A percentile compares a stretch with the other conserved stretches of the same genome.
Evolutionary conservation across 345 rosid genomes (phyloP).

Genomic region (Acer negundo): DNA sequence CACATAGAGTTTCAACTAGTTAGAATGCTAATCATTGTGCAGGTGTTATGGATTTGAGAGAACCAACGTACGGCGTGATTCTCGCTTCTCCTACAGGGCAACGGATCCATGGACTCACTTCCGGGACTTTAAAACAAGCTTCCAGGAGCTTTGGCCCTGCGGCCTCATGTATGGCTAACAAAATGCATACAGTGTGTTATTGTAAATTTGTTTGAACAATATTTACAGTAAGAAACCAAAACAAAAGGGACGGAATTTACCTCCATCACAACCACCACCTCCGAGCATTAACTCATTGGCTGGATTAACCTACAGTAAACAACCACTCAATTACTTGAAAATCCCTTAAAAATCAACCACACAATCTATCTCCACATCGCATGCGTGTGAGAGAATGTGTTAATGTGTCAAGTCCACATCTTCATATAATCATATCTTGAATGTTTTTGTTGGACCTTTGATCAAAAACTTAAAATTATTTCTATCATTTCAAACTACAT

Average conservation of each 20-base stretch:
- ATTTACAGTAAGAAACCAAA: not conserved
- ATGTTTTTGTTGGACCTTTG: too few relatives aligned
- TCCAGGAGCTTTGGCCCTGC: conserved; percentile 70
- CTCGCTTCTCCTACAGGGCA: conserved; percentile 90
- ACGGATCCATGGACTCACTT: conserved; percentile 60
- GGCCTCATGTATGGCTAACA: conserved; percentile 70
- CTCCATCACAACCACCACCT: conserved; percentile 88
- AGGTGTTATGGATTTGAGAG: too few relatives aligned
- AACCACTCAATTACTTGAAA: not conserved
- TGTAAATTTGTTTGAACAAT: not conserved
- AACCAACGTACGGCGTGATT: conserved; percentile 57
- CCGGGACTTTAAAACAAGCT: conserved; percentile 66
- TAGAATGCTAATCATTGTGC: not conserved
- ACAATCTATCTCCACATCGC: too few relatives aligned
- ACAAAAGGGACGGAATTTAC: conserved; percentile 25
- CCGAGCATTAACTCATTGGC: conserved; percentile 78
- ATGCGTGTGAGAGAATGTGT: too few relatives aligned
- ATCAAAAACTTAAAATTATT: too few relatives aligned
- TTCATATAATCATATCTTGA: too few relatives aligned
- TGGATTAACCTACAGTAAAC: conserved; percentile 57
- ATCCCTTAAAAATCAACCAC: not conserved
- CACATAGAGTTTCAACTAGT: conserved; percentile 37
- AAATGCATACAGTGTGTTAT: not conserved
- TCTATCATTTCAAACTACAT: too few relatives aligned
- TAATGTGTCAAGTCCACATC: too few relatives aligned